Percentiles rank a stretch among this genome's conserved stretches.
Conservation (phyloP, 2,329 filamentous ascomycete genomes). For the Claviceps paspali region DNA sequence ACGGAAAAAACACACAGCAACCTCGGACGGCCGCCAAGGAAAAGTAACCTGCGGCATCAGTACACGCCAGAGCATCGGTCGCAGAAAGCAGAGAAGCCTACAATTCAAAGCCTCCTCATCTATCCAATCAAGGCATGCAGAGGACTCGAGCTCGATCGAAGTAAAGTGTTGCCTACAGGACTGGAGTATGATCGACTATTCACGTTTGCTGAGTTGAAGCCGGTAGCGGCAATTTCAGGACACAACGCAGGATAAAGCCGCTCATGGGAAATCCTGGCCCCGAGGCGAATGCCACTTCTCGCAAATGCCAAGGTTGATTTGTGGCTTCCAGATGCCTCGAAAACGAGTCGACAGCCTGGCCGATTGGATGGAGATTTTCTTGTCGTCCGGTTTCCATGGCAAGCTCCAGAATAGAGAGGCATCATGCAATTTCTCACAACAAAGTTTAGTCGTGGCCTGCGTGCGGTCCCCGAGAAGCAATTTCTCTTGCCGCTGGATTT, state of each 20-base stretch:
- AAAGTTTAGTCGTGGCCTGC: conserved; percentile 33
- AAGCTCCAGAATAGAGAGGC: conserved; percentile 32
- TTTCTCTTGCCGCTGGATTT: conserved; percentile 51
- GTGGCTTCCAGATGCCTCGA: conserved; percentile 52
- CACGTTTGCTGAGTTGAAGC: conserved; percentile 52
- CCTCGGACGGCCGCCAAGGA: conserved; percentile 24
- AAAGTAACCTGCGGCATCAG: conserved; percentile 22
- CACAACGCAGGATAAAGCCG: conserved; percentile 1
- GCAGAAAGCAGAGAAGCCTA: conserved; percentile 10
- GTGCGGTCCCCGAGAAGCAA: conserved; percentile 42
- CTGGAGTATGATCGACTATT: conserved; percentile 72
- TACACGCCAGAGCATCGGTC: conserved; percentile 10
- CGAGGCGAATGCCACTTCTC: conserved; percentile 53
- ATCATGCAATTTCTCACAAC: conserved; percentile 28
- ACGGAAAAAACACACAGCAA: conserved; percentile 36
- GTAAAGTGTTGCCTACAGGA: conserved; percentile 50
- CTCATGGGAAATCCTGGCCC: conserved; percentile 58
- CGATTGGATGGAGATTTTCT: conserved; percentile 42
- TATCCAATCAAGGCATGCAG: conserved; percentile 76
- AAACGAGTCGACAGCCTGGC: conserved; percentile 34
- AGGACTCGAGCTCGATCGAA: conserved; percentile 55
- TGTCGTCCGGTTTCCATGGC: conserved; percentile 51
- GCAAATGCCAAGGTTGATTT: conserved; percentile 53
- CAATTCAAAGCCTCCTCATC: conserved; percentile 51
- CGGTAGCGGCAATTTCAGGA: conserved; percentile 3